Evolutionary conservation across 495 filamentous ascomycete species (phyloP).

Genomic region (Penicillium diatomitis): DNA sequence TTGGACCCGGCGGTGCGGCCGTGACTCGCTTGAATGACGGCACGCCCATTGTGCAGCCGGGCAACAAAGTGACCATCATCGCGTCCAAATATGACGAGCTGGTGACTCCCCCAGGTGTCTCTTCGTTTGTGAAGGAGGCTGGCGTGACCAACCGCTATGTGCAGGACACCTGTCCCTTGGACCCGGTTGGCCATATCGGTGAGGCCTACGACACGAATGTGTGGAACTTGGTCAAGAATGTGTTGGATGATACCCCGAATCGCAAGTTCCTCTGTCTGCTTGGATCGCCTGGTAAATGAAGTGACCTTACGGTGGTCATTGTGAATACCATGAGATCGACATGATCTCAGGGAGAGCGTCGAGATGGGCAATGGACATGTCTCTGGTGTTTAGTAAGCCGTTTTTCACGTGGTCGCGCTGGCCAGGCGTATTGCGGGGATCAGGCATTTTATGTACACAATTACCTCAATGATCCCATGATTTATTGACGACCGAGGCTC

Average conservation of each 20-base stretch:
- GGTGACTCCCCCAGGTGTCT: slow-evolving; percentile 33
- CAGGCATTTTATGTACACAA: too few species aligned
- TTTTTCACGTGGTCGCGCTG: too few species aligned
- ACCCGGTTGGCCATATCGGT: slow-evolving; percentile 43
- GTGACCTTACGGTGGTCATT: neutral
- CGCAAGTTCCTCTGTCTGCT: slow-evolving; percentile 27
- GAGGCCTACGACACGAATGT: slow-evolving; percentile 46
- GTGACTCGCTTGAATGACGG: slow-evolving; percentile 33
- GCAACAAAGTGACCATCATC: slow-evolving; percentile 41
- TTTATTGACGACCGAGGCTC: too few species aligned
- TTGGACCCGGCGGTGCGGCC: slow-evolving; percentile 29
- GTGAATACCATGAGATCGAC: neutral
- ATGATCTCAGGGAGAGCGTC: neutral
- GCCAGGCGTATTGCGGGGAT: too few species aligned
- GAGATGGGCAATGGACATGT: too few species aligned
- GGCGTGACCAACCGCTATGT: slow-evolving; percentile 38
- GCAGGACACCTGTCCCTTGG: slow-evolving; percentile 38
- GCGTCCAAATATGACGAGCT: slow-evolving; percentile 39
- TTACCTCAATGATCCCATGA: too few species aligned
- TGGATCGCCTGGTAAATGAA: slow-evolving; percentile 29
- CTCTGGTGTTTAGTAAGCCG: too few species aligned
- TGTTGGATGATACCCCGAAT: slow-evolving; percentile 30
- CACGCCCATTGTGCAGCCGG: slow-evolving; percentile 35
- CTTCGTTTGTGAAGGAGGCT: slow-evolving; percentile 35
- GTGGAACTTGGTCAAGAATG: slow-evolving; percentile 46